These are phyloP conservation scores for Tricholoma bakamatsutake DNA, from an alignment of 768 basidiomycete genomes.

Conservation along the genomic window DNA sequence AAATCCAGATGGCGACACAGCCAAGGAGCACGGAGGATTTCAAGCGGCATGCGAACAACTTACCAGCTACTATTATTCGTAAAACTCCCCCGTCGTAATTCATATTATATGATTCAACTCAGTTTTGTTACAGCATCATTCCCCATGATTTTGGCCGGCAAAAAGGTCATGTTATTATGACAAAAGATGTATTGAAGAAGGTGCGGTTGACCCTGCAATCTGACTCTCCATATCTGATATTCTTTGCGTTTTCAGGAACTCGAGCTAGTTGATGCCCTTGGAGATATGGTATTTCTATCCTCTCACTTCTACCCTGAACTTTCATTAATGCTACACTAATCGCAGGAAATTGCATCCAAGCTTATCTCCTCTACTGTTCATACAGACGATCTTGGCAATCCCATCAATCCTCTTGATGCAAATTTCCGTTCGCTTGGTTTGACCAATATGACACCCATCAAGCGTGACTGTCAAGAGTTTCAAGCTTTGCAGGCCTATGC, in stretches of 20 bases:
- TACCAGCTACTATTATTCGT: conserved; percentile 55
- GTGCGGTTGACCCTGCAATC: conserved; percentile 14
- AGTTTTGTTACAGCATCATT: conserved; percentile 37
- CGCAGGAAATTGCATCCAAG: conserved; percentile 52
- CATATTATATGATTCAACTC: background rate
- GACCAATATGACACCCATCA: conserved; percentile 44
- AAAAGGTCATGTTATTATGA: conserved; percentile 40
- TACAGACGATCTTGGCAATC: conserved; percentile 38
- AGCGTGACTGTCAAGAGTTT: conserved; percentile 38
- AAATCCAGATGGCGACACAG: conserved; percentile 34
- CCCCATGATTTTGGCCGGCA: conserved; percentile 56
- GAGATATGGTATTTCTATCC: conserved; percentile 45
- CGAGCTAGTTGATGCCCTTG: conserved; percentile 58
- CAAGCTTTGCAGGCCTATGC: conserved; percentile 40
- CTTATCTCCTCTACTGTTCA: conserved; percentile 37
- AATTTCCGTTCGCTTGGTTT: conserved; percentile 49
- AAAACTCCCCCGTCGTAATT: conserved; percentile 11
- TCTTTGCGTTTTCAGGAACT: conserved; percentile 35
- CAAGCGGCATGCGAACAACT: conserved; percentile 38
- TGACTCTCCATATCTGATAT: background rate
- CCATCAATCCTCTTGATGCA: conserved; percentile 51
- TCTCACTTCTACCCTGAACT: background rate
- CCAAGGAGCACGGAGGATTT: conserved; percentile 31
- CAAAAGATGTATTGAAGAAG: conserved; percentile 32
- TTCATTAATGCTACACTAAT: background rate